phyloP scores from a whole-genome alignment of 2,329 filamentous ascomycete species.

The Colletotrichum coccodes region DNA sequence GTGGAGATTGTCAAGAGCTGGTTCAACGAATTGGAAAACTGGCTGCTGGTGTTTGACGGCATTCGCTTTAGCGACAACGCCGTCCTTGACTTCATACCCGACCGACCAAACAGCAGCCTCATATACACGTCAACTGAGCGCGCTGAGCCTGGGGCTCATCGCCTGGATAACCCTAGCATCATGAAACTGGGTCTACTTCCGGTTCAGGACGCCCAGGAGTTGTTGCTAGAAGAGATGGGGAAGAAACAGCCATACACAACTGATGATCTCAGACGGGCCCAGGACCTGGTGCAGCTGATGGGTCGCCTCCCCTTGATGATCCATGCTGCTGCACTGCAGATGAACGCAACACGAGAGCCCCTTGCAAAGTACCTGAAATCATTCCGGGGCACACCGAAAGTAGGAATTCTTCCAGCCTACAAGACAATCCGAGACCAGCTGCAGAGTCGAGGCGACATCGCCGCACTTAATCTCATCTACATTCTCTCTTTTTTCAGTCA shows the following conservation, averaged over 20 bases:
- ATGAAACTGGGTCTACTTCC: constrained; percentile 66
- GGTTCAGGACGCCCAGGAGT: constrained; percentile 65
- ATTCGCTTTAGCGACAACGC: constrained; percentile 69
- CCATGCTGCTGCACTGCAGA: constrained; percentile 70
- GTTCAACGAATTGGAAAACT: constrained; percentile 70
- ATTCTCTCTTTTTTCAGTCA: constrained; percentile 73
- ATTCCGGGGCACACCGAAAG: constrained; percentile 64
- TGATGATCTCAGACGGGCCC: constrained; percentile 65
- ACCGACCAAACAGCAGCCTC: constrained; percentile 69
- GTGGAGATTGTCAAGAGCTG: constrained; percentile 68
- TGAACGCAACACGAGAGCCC: constrained; percentile 70
- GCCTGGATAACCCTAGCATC: constrained; percentile 67
- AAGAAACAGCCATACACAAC: constrained; percentile 64
- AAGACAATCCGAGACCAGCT: constrained; percentile 60
- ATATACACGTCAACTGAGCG: constrained; percentile 76
- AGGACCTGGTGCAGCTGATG: constrained; percentile 71
- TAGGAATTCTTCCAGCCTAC: constrained; percentile 60
- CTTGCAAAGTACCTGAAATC: constrained; percentile 69
- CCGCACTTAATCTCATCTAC: constrained; percentile 73
- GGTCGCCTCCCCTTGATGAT: constrained; percentile 75
- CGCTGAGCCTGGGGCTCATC: constrained; percentile 63
- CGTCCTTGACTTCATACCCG: constrained; percentile 72
- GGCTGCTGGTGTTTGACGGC: constrained; percentile 76
- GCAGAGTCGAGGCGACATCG: constrained; percentile 53
- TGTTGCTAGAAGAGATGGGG: constrained; percentile 71